A percentile compares a stretch with the other conserved stretches of the same genome.
Evolutionary conservation across 208 protist genomes (phyloP).

Genomic region (Trypanosoma cruzi): DNA sequence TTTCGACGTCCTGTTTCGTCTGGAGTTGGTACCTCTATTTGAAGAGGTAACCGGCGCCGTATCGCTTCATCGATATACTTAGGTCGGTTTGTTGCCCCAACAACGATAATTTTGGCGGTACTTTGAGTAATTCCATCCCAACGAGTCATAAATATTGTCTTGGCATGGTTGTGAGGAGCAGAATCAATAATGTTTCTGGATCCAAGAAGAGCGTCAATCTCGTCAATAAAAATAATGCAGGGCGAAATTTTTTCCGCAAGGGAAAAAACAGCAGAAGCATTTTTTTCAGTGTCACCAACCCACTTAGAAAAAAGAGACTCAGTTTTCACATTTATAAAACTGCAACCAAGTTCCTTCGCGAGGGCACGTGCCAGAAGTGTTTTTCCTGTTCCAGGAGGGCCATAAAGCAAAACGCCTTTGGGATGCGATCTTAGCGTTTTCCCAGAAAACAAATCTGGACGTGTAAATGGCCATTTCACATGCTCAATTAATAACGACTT

Average conservation of each 20-base stretch:
- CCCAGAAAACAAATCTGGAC: constrained; percentile 69
- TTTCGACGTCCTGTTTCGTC: constrained; percentile 51
- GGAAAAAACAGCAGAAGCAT: constrained; percentile 91
- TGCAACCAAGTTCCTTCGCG: constrained; percentile 98
- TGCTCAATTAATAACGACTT: constrained; percentile 79
- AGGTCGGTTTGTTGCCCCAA: constrained; percentile 92
- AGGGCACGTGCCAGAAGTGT: constrained; percentile 98
- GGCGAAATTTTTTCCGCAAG: constrained; percentile 81
- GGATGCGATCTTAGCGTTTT: constrained; percentile 94
- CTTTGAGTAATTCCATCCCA: constrained; percentile 86
- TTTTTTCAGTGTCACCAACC: constrained; percentile 97
- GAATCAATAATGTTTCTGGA: constrained; percentile 68
- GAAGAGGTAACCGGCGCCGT: constrained; percentile 85
- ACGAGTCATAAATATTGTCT: constrained; percentile 93
- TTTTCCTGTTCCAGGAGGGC: constrained; percentile 99
- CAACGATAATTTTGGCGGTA: constrained; percentile 67
- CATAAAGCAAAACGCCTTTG: constrained; percentile 99
- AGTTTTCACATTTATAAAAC: constrained; percentile 98
- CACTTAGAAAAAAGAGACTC: constrained; percentile 90
- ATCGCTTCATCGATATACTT: constrained; percentile 92
- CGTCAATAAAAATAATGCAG: constrained; percentile 93
- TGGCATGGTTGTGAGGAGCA: constrained; percentile 74
- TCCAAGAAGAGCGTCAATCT: constrained; percentile 91
- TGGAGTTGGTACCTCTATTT: constrained; percentile 82
- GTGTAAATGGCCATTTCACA: constrained; percentile 88